Conservation (phyloP, 2,329 filamentous ascomycete species). For the Phialocephala subalpina region DNA sequence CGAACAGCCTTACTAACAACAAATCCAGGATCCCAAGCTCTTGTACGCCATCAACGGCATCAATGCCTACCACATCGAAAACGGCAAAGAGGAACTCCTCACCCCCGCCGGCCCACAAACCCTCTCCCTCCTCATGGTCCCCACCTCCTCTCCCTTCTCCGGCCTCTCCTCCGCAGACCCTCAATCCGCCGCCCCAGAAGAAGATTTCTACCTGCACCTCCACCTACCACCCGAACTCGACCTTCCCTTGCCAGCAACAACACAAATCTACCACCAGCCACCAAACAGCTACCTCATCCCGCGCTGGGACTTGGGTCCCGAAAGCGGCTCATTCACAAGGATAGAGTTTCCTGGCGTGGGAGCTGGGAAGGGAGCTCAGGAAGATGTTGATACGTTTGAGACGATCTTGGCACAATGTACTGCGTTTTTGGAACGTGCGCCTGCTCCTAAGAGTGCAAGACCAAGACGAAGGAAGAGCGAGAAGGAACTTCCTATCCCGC, state of each 20-base stretch:
- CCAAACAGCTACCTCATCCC: conserved; percentile 94
- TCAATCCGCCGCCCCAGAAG: conserved; percentile 66
- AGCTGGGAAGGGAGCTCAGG: conserved; percentile 77
- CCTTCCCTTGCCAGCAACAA: conserved; percentile 90
- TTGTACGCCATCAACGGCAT: conserved; percentile 83
- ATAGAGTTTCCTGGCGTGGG: conserved; percentile 87
- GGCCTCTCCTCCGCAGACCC: conserved; percentile 60
- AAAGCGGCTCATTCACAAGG: conserved; percentile 88
- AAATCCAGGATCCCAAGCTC: conserved; percentile 63
- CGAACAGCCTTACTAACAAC: conserved; percentile 23
- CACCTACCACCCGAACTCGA: conserved; percentile 95
- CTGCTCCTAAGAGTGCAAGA: conserved; percentile 53
- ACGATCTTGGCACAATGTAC: conserved; percentile 98
- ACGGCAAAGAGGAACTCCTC: conserved; percentile 84
- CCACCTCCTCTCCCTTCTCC: conserved; percentile 79
- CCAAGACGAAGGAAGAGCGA: conserved; percentile 37
- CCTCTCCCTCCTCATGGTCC: conserved; percentile 93
- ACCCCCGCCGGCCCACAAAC: conserved; percentile 90
- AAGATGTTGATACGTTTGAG: conserved; percentile 96
- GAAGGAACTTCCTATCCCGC: conserved; percentile 49
- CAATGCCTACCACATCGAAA: conserved; percentile 87
- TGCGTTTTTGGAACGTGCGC: conserved; percentile 87
- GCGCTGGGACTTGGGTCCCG: conserved; percentile 89
- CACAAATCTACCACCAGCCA: conserved; percentile 96
- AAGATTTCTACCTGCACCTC: conserved; percentile 97